These are phyloP conservation scores for Aureobasidium melanogenum DNA, from an alignment of 2,329 filamentous ascomycete genomes.

Conservation along the genomic window DNA sequence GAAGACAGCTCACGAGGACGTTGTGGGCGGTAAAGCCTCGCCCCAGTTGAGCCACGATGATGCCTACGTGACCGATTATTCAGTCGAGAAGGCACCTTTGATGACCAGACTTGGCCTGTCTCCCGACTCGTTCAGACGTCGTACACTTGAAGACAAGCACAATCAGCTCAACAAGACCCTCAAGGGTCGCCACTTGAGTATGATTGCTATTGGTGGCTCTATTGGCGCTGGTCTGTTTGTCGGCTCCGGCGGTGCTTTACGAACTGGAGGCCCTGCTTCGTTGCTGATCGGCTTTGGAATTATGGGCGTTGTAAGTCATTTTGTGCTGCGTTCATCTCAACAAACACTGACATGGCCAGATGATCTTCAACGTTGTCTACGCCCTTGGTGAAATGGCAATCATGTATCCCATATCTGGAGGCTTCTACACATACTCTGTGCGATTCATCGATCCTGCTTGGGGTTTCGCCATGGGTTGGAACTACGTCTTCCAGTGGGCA, in stretches of 20 bases:
- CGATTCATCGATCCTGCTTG: constrained; percentile 91
- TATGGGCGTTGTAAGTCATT: constrained; percentile 22
- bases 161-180: constrained; percentile 25
- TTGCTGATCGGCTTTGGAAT: constrained; percentile 24
- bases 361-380: constrained; percentile 89
- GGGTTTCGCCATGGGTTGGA: constrained; percentile 25
- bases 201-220: constrained; percentile 27
- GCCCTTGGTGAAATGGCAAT: constrained; percentile 91
- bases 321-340: constrained; percentile 13
- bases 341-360: constrained; percentile 31
- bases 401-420: constrained; percentile 80
- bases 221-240: constrained; percentile 50
- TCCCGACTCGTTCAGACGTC: constrained; percentile 22
- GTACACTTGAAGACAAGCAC: constrained; percentile 23
- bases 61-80: constrained; percentile 1
- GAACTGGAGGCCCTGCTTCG: constrained; percentile 40
- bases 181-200: constrained; percentile 24
- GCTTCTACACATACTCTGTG: constrained; percentile 85
- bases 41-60: neutral
- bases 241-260: constrained; percentile 40
- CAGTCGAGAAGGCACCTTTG: constrained; percentile 15
- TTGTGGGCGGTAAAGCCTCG: neutral
- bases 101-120: constrained; percentile 25
- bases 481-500: constrained; percentile 82
- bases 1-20: neutral